Evolutionary conservation across 805 yeast species (phyloP).

Genomic region (Metschnikowia continentalis): DNA sequence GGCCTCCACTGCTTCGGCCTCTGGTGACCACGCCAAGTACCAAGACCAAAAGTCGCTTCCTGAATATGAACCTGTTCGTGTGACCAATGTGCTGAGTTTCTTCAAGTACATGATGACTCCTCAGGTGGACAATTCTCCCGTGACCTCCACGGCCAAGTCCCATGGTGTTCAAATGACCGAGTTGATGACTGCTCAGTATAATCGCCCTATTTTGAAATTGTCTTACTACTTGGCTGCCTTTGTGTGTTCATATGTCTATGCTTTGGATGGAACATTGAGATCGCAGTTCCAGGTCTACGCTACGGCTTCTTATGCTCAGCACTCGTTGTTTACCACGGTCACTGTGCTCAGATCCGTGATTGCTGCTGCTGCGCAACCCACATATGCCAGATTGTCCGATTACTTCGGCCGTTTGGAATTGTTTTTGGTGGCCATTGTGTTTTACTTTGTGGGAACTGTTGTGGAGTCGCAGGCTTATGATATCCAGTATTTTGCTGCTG

Average conservation of each 20-base stretch:
- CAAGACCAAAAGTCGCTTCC: not conserved
- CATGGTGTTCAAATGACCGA: conserved; percentile 57
- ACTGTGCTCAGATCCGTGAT: conserved; percentile 55
- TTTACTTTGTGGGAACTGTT: conserved; percentile 61
- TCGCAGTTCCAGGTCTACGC: conserved; percentile 51
- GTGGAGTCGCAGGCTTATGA: conserved; percentile 58
- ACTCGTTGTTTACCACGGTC: conserved; percentile 56
- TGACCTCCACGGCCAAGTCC: conserved; percentile 22
- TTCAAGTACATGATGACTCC: not conserved
- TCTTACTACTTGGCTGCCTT: conserved; percentile 48
- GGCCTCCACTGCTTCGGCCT: not conserved
- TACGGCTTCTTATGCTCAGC: conserved; percentile 48
- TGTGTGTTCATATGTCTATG: conserved; percentile 54
- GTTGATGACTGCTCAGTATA: conserved; percentile 43
- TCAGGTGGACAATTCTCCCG: not conserved
- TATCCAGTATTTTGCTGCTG: conserved; percentile 59
- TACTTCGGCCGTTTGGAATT: conserved; percentile 62
- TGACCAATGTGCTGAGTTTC: not conserved
- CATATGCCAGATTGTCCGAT: conserved; percentile 61
- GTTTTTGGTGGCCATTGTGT: conserved; percentile 44
- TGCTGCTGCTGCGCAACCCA: conserved; percentile 64
- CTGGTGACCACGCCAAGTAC: not conserved
- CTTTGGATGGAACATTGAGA: conserved; percentile 52
- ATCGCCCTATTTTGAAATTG: conserved; percentile 27
- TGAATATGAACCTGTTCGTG: not conserved